Evolutionary conservation across 1,284 basidiomycete species (phyloP).

Genomic region (Agaricales sp.): DNA sequence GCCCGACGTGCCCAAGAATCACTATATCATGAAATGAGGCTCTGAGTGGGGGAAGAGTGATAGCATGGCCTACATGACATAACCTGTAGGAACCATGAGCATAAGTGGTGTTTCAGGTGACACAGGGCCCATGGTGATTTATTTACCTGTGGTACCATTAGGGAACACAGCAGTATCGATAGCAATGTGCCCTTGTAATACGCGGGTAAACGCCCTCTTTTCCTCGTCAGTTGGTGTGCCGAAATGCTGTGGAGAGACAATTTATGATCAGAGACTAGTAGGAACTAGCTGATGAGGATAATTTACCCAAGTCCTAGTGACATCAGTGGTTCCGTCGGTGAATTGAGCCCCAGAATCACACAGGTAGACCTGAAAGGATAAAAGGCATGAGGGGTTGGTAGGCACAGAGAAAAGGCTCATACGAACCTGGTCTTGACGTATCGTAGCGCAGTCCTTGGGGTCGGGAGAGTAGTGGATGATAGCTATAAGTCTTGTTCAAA

Average conservation of each 20-base stretch:
- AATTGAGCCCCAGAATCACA: constrained; percentile 95
- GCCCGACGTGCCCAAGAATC: constrained; percentile 80
- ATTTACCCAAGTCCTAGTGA: constrained; percentile 78
- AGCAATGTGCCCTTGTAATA: constrained; percentile 92
- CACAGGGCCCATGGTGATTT: not conserved
- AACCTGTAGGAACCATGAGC: constrained; percentile 28
- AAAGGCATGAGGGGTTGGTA: constrained; percentile 6
- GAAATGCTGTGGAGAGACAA: constrained; percentile 59
- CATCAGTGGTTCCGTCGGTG: constrained; percentile 91
- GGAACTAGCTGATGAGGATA: not conserved
- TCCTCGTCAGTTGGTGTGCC: constrained; percentile 78
- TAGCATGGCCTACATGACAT: constrained; percentile 36
- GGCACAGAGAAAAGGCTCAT: constrained; percentile 1
- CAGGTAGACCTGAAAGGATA: constrained; percentile 62
- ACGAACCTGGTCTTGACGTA: constrained; percentile 61
- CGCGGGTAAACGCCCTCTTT: constrained; percentile 84
- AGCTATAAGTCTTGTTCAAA: constrained; percentile 30
- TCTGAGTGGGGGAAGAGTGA: not conserved
- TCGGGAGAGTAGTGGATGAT: constrained; percentile 93
- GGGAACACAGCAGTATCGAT: constrained; percentile 87
- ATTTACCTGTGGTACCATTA: constrained; percentile 71
- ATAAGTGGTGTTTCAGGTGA: constrained; percentile 4
- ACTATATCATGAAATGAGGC: constrained; percentile 28
- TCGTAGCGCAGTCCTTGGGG: constrained; percentile 61
- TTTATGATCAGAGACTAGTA: not conserved